Evolutionary conservation across 805 yeast species (phyloP), one percentile per base, ranked within the genome.

Genomic region (Saturnispora gosingensis): DNA sequence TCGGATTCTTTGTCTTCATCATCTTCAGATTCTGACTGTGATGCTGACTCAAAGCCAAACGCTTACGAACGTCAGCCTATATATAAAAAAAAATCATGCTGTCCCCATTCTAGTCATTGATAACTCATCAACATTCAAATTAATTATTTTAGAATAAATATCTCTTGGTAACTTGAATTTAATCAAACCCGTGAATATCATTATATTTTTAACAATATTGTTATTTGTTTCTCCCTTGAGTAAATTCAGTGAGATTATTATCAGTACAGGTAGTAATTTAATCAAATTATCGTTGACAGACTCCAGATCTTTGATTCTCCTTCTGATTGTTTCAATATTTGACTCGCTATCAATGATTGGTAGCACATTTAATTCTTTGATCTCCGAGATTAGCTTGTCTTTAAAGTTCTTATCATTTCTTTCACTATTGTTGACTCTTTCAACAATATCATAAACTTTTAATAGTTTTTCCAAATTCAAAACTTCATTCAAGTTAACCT

Each of bases 121-220:
- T 43, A 43, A n/a, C 20, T 32, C 46, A 28, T 27, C 46, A 42
- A 44, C 44, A 22, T 22, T 32, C n/a, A 42, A 28, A 40, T 32
- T 45, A 45, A 30, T 22, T 6, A 47, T 32, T 38, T 38, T 28
- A 58, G 86, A 80, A 64, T 85, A 88, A 0, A 88, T 82, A 59
- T 88, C 95, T 53, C 84, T 69, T 8, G 97, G 95, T 95, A 90
- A 88, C 64, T 85, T 83, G 68, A 86, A 89, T 68, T 88, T 95
- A 36, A 90, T 83, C 82, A 91, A 85, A 54, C 97, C 98, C 6
- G 97, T 96, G 66, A 85, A 91, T 3, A 90, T 80, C 89, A 90
- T 88, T 67, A 96, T 85, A 67, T 88, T 88, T 65, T 81, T 84
- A 2, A 96, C 88, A 56, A 84, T 74, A 55, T 75, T 76, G 48